These are phyloP conservation scores for Beauveria sp. DNA, from an alignment of 2,329 filamentous ascomycete genomes.

Conservation along the genomic window DNA sequence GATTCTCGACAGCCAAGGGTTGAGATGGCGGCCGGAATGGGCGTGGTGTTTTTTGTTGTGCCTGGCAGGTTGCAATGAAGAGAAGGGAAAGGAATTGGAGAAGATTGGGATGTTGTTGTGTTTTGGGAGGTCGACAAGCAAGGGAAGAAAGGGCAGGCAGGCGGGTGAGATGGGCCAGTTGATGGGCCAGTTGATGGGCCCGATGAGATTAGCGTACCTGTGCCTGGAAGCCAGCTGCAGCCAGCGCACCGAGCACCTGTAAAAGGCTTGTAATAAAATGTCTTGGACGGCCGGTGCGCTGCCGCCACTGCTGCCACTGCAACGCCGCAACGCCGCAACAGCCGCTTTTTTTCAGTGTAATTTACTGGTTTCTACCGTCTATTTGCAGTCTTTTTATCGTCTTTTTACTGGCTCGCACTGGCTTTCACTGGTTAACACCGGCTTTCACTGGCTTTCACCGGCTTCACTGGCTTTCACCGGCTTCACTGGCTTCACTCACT, in stretches of 20 bases:
- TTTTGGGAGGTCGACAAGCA: not conserved
- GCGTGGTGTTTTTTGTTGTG: not conserved
- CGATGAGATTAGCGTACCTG: not conserved
- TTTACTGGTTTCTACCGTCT: too few relatives aligned
- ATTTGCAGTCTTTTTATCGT: too few relatives aligned
- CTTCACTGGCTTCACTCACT: too few relatives aligned
- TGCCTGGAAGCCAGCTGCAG: not conserved
- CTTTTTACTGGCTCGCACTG: too few relatives aligned
- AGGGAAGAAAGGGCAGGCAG: not conserved
- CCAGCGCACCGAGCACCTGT: not conserved
- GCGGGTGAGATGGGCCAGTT: not conserved
- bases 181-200: not conserved
- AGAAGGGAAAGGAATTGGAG: not conserved
- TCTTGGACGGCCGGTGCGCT: not conserved
- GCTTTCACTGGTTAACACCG: too few relatives aligned
- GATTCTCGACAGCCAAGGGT: not conserved
- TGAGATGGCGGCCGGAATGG: not conserved
- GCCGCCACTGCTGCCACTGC: not conserved
- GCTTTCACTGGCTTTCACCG: too few relatives aligned
- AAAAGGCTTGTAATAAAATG: not conserved
- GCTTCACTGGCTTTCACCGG: too few relatives aligned
- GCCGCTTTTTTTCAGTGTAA: too few relatives aligned
- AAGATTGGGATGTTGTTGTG: not conserved
- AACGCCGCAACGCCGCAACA: not conserved
- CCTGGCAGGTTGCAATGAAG: not conserved